phyloP scores from a whole-genome alignment of 306 rosid genomes.

The Coriaria nepalensis region DNA sequence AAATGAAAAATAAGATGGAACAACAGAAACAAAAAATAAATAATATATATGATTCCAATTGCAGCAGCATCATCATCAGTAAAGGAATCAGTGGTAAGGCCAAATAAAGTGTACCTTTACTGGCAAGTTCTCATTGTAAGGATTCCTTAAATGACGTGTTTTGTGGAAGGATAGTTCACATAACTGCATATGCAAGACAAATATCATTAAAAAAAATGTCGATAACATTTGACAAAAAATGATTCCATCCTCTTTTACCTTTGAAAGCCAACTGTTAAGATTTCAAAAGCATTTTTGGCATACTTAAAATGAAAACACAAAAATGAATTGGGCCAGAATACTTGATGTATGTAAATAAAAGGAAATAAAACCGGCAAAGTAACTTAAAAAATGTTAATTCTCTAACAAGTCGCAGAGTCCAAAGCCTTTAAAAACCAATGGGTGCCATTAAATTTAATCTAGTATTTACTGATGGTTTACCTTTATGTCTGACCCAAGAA shows the following conservation, averaged over 20 bases:
- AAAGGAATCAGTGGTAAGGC: neutral
- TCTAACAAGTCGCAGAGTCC: too few species aligned
- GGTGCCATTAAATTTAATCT: too few species aligned
- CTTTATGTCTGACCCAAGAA: too few species aligned
- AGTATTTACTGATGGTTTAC: too few species aligned
- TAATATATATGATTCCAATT: neutral
- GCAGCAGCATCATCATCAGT: neutral
- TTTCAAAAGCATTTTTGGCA: neutral
- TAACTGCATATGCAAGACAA: constrained; percentile 50
- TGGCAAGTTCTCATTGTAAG: constrained; percentile 94
- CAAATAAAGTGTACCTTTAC: constrained; percentile 62
- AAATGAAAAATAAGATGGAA: too few species aligned
- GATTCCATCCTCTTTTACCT: neutral
- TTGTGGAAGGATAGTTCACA: constrained; percentile 96
- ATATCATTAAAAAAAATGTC: constrained; percentile 13
- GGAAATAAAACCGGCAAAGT: neutral
- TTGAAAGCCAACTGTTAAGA: neutral
- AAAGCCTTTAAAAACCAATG: too few species aligned
- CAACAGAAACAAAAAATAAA: neutral
- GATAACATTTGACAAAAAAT: neutral
- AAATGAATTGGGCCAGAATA: too few species aligned
- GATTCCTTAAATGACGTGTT: constrained; percentile 95
- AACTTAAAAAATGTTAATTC: too few species aligned
- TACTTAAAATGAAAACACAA: neutral
- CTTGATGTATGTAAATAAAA: neutral